Conservation (phyloP, 2,329 filamentous ascomycete species). For the Lachnellula suecica region DNA sequence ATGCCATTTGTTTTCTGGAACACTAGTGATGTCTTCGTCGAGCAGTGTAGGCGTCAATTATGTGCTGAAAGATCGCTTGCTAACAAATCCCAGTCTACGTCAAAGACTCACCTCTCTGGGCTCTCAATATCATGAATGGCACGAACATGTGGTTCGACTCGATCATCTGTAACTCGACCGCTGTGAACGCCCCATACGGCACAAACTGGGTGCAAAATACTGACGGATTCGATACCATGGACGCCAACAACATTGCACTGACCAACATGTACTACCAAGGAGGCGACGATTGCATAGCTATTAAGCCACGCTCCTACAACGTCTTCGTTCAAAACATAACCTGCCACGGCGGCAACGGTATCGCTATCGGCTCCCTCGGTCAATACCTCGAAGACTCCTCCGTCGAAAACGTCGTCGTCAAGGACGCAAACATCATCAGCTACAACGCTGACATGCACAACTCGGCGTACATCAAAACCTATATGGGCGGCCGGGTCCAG, state of each 20-base stretch:
- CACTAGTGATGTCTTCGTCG: constrained; percentile 51
- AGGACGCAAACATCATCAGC: constrained; percentile 44
- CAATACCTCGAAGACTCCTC: constrained; percentile 55
- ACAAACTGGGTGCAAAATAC: constrained; percentile 58
- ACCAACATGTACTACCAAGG: constrained; percentile 53
- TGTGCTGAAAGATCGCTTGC: too few relatives aligned
- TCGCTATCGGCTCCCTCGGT: constrained; percentile 54
- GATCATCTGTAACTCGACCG: constrained; percentile 50
- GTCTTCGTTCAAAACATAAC: constrained; percentile 47
- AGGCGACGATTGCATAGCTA: constrained; percentile 56
- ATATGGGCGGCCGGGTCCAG: constrained; percentile 47
- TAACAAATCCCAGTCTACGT: constrained; percentile 38
- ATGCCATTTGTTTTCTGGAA: constrained; percentile 62
- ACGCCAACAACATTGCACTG: constrained; percentile 47
- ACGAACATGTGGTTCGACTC: constrained; percentile 52
- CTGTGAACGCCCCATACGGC: constrained; percentile 48
- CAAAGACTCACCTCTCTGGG: constrained; percentile 51
- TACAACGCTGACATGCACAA: constrained; percentile 48
- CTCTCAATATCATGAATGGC: constrained; percentile 57
- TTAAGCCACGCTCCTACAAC: constrained; percentile 55
- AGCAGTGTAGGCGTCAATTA: constrained; percentile 43
- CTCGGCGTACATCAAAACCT: constrained; percentile 56
- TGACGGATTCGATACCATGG: constrained; percentile 58
- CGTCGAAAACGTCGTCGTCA: constrained; percentile 48
- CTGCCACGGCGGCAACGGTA: constrained; percentile 53